These are phyloP conservation scores for Discostella stelligeroides DNA, from an alignment of 108 stramenopile genomes.

Conservation along the genomic window DNA sequence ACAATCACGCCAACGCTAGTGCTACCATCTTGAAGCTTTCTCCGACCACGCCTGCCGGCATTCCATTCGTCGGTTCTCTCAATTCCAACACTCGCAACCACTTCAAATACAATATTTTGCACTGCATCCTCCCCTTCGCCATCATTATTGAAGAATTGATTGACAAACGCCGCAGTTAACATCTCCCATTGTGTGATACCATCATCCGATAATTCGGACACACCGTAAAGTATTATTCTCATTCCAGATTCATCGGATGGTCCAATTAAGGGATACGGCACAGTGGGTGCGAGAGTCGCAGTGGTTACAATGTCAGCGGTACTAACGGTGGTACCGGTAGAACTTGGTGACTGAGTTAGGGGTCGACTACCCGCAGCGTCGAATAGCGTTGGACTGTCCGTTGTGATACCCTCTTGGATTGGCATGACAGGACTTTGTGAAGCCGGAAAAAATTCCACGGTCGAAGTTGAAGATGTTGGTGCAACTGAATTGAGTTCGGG, in stretches of 20 bases:
- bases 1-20: slow-evolving; percentile 4
- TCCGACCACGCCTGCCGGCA: slow-evolving; percentile 4
- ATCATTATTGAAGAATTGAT: slow-evolving; percentile 37
- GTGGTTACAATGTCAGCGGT: neutral
- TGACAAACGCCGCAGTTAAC: slow-evolving; percentile 36
- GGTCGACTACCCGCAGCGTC: no score
- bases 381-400: no score
- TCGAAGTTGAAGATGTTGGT: no score
- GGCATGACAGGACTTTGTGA: no score
- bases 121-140: slow-evolving; percentile 30
- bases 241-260: slow-evolving; percentile 35
- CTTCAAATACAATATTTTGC: slow-evolving; percentile 42
- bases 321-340: neutral
- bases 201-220: slow-evolving; percentile 16
- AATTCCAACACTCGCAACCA: slow-evolving; percentile 32
- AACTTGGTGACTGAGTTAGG: neutral
- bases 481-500: neutral
- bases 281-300: neutral
- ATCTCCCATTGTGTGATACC: slow-evolving; percentile 31
- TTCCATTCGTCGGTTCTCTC: slow-evolving; percentile 3
- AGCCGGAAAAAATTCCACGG: no score
- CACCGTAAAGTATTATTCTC: slow-evolving; percentile 31
- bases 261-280: slow-evolving; percentile 23
- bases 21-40: slow-evolving; percentile 12
- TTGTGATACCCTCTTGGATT: no score